Evolutionary conservation across 2,329 filamentous ascomycete genomes (phyloP).

Genomic region (Aureobasidium musti): DNA sequence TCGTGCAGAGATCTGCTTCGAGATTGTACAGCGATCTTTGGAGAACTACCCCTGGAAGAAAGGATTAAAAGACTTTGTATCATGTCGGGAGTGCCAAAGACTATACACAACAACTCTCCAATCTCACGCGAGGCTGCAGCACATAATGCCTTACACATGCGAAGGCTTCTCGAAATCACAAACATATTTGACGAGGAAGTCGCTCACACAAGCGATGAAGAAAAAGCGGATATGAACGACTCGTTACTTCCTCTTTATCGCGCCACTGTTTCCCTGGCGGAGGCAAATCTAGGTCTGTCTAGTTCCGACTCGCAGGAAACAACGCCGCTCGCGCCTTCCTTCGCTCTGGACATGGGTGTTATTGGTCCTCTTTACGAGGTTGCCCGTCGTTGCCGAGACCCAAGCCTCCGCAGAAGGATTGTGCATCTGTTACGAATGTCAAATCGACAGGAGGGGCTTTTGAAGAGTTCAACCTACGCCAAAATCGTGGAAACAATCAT

Average conservation of each 20-base stretch:
- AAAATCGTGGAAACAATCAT: slow-evolving; percentile 39
- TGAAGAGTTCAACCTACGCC: slow-evolving; percentile 32
- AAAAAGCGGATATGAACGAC: not conserved
- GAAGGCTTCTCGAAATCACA: not conserved
- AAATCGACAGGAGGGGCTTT: slow-evolving; percentile 34
- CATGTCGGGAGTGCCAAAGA: not conserved
- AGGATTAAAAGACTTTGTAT: not conserved
- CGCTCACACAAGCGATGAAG: not conserved
- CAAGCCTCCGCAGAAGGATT: slow-evolving; percentile 33
- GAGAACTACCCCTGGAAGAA: not conserved
- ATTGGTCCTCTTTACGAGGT: slow-evolving; percentile 36
- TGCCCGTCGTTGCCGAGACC: slow-evolving; percentile 36
- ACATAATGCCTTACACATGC: slow-evolving; percentile 1
- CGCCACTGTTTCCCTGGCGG: not conserved
- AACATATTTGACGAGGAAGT: not conserved
- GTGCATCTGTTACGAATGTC: slow-evolving; percentile 32
- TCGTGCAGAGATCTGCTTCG: not conserved
- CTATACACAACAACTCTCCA: not conserved
- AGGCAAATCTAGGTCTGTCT: not conserved
- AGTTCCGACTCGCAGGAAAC: not conserved
- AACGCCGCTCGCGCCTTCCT: slow-evolving; percentile 13
- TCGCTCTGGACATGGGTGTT: slow-evolving; percentile 38
- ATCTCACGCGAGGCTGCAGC: slow-evolving; percentile 2
- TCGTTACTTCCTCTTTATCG: slow-evolving; percentile 12
- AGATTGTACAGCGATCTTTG: not conserved